A percentile compares a stretch with the other conserved stretches of the same genome.
phyloP scores from a whole-genome alignment of 2,329 filamentous ascomycete species.

The Chrysoporthe deuterocubensis region DNA sequence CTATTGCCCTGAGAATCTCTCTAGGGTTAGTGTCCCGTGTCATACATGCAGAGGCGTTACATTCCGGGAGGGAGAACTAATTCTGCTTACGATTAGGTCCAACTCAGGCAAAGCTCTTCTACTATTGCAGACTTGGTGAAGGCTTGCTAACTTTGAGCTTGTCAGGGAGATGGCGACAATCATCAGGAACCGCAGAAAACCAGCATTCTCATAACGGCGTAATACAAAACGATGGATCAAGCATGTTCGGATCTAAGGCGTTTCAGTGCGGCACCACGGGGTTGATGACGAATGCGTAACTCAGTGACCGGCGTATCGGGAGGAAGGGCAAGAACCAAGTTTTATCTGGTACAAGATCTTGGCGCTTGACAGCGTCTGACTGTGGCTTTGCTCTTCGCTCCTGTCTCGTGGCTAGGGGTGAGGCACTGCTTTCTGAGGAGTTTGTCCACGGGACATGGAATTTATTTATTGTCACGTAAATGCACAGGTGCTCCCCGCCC shows the following conservation, averaged over 20 bases:
- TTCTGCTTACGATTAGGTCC: background rate
- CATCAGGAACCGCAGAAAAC: conserved; percentile 6
- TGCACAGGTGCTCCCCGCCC: background rate
- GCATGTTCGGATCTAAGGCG: background rate
- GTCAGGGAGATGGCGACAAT: conserved; percentile 9
- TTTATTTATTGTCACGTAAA: background rate
- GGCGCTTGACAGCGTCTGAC: background rate
- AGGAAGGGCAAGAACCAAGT: background rate
- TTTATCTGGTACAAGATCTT: background rate
- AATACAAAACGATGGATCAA: background rate
- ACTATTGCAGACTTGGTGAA: background rate
- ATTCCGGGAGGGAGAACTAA: background rate
- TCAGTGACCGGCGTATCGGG: background rate
- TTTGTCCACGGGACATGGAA: background rate
- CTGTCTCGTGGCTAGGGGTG: background rate
- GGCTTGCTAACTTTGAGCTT: background rate
- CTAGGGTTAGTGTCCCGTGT: conserved; percentile 12
- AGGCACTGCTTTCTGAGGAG: background rate
- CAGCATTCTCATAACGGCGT: background rate
- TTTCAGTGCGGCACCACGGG: background rate
- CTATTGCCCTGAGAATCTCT: conserved; percentile 17
- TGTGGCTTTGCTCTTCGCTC: background rate
- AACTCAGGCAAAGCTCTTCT: conserved; percentile 9
- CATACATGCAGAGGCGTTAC: background rate
- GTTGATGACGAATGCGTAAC: background rate